Evolutionary conservation across 2,329 filamentous ascomycete genomes (phyloP), one percentile per base, ranked within the genome.

Genomic region (Botrytis sinoallii): DNA sequence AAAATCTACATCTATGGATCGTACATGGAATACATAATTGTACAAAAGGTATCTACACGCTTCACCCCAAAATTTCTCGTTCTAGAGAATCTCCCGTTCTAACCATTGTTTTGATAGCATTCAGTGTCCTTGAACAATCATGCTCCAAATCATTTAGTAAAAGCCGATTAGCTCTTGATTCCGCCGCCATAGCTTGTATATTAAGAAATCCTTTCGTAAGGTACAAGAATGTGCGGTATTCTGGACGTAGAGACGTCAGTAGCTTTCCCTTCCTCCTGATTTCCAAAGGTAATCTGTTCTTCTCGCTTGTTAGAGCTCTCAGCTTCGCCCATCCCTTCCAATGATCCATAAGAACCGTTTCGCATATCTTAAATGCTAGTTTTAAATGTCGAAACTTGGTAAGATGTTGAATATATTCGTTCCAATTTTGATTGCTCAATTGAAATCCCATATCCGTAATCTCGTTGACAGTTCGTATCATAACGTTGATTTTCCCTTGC

Each of bases 351-450:
- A 98, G 90, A 75, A 89, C 88, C 40, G 86, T 83, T 83, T 98
- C 95, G 80, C 93, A 95, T 70, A 91, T 83, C 35, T 84, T 80
- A 82, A 96, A 97, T 55, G 94, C 94, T 32, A 91, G 85, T 66
- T 88, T 83, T 78, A 88, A 87, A 64, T 87, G 85, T 64, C 87
- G 86, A 71, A 89, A 85, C 22, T 85, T 84, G 38, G 90, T 88
- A 42, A 98, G 88, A 69, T 86, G 83, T 78, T 92, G 89, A 72
- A 97, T 87, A 76, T 93, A 90, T 69, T 88, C 86, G 80, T 97
- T 96, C 94, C 94, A 97, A 77, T 93, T 94, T 78, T 87, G 87
- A 80, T 88, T 91, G 79, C 93, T 91, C 73, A 98, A 83, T 42
- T 85, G 84, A 84, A 95, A 98, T 18, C 95, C 95, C 59, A 87